Evolutionary conservation across 2,329 filamentous ascomycete genomes (phyloP), one percentile per base, ranked within the genome.

Genomic region (Xenosphaeropsis pyriputrescens): DNA sequence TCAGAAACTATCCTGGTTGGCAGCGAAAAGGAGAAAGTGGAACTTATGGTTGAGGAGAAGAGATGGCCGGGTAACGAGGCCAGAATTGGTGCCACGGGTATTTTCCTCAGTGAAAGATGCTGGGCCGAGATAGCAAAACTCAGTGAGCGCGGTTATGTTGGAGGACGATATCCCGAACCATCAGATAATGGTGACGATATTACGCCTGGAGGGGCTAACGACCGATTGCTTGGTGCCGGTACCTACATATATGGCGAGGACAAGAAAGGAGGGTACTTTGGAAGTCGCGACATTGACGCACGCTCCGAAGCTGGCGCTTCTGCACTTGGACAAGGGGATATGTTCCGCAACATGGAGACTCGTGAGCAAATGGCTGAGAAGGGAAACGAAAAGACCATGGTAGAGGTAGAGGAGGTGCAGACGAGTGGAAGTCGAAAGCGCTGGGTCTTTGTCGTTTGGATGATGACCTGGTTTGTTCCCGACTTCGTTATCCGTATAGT

Each of bases 341-440:
- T 98, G 89, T 98, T 98, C 68, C 85, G 86, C 53, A 94, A 95
- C 51, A 68, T 96, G 6, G 89, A 96, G 48, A 95, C 89, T 6
- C 75, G 85, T 45, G 83, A 93, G 55, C 84, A 94, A 55, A 85
- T 98, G 74, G 85, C 89, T 0, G 89, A 96, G 60, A 89, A 93
- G 47, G 85, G 85, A 43, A 93, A 94, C 47, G 85, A 93, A 47
- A 85, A 89, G 59, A 77, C 84, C 13, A 73, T 95, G 61, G 76
- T 84, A 42, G 89, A 95, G 58, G 84, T 98, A 2, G 91, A 98
- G 45, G 84, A 88, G 51, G 74, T 79, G 45, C 73, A 73, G 34
- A 75, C 84, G 42, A 89, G 83, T 36, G 65, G 76, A 5, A 84
- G 77, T 50, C 83, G 91, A 44, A 93, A 89, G 62, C 75, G 91